Base-by-base conservation (phyloP, 108 stramenopile genomes). In the Licmophora abbreviata region DNA sequence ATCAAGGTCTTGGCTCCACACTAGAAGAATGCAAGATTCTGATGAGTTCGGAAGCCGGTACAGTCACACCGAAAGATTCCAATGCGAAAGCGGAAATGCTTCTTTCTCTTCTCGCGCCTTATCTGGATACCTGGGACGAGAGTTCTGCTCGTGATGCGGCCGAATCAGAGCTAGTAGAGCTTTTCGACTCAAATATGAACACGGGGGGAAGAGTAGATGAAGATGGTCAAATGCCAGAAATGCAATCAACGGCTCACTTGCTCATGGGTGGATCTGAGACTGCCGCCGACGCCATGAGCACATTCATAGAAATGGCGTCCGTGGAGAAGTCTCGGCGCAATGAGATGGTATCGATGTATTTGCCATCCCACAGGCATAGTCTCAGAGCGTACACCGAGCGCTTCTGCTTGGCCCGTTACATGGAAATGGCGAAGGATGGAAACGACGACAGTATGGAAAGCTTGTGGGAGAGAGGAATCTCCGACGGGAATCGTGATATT, bases 401-500 rank as follows among this genome's bases (percentile, higher is more conserved):
- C 7, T 74, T 79, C 36, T 84, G 80, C 42, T 91, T 85, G 89
- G 67, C 78, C 21, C 66, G 73, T 15, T 77, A 79, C 54, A 76
- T 82, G 63, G 87, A 79, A 27, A 64, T 48, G 35, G 33, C 12
- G 40, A 61, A 20, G 51, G 36, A 52, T 63, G 49, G 32, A 1
- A 11, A 24, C 4, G 20, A 15, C 25, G 36, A 32, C 29, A 46
- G 38, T n/a, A 49, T 63, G 48, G 69, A 75, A 33, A 51, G 52
- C 5, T 26, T 89, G 27, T 91, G 84, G 84, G 89, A 91, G 53
- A 57, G 85, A 34, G 75, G 77, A 23, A 68, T 76, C 28, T 54
- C 69, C 1, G 91, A 92, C 48, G 86, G 91, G 12, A 85, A 87
- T 51, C 64, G 91, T 2, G 91, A 92, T 65, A 65, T 73, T 46